Conservation (phyloP, 306 rosid species). For the Dalbergia oliveri region DNA sequence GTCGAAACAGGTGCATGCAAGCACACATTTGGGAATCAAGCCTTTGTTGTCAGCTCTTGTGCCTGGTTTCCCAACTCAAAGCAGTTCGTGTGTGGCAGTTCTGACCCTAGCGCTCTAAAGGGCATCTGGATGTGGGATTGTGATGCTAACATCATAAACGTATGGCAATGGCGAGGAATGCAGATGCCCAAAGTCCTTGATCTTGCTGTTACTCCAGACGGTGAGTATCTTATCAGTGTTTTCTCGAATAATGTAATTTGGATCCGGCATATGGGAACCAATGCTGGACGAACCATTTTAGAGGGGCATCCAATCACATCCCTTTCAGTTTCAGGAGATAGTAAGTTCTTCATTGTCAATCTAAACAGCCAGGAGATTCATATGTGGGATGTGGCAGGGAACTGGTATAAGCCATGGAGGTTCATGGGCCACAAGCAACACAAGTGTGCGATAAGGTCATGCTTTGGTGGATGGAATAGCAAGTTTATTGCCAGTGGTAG, state of each 20-base stretch:
- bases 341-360: conserved; percentile 83
- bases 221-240: conserved; percentile 79
- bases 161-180: conserved; percentile 73
- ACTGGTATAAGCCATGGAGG: conserved; percentile 59
- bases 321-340: conserved; percentile 60
- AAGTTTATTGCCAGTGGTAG: conserved; percentile 90
- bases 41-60: conserved; percentile 86
- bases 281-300: conserved; percentile 69
- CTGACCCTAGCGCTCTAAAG: conserved; percentile 64
- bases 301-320: conserved; percentile 67
- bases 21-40: conserved; percentile 81
- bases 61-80: conserved; percentile 93
- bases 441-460: conserved; percentile 84
- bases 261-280: conserved; percentile 69
- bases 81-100: conserved; percentile 91
- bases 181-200: conserved; percentile 91
- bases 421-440: conserved; percentile 59
- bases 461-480: conserved; percentile 85
- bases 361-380: conserved; percentile 88
- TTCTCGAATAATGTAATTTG: conserved; percentile 78
- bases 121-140: conserved; percentile 97
- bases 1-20: conserved; percentile 86
- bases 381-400: conserved; percentile 88
- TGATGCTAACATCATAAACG: conserved; percentile 71
- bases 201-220: conserved; percentile 86